These are phyloP conservation scores for Trichosporon asahii DNA, from an alignment of 1,284 basidiomycete species.

Conservation along the genomic window DNA sequence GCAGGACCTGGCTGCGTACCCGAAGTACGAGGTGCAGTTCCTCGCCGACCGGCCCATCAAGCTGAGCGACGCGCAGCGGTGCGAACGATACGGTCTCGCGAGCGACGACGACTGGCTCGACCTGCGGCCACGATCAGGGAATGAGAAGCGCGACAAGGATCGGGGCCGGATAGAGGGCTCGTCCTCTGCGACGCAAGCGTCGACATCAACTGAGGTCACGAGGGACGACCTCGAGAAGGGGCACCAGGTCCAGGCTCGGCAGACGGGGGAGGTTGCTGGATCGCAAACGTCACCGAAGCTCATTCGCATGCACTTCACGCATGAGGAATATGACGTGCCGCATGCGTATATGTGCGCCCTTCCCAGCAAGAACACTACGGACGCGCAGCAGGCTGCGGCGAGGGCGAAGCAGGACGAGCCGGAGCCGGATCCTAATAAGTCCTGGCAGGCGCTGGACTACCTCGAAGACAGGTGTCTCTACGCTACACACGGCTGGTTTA, in stretches of 20 bases:
- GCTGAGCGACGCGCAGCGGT: conserved; percentile 67
- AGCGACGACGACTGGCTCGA: conserved; percentile 71
- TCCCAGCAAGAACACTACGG: conserved; percentile 36
- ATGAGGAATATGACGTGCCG: conserved; percentile 12
- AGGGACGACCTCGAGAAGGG: conserved; percentile 7
- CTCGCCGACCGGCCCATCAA: conserved; percentile 73
- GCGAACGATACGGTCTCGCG: conserved; percentile 64
- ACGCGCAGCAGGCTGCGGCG: conserved; percentile 25
- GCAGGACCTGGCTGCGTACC: conserved; percentile 73
- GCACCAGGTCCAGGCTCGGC: neutral
- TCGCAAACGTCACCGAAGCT: conserved; percentile 17
- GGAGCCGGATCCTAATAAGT: conserved; percentile 43
- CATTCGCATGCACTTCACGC: conserved; percentile 36
- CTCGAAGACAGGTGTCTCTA: conserved; percentile 54
- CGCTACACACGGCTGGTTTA: conserved; percentile 71
- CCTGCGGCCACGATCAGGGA: conserved; percentile 58
- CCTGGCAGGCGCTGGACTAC: conserved; percentile 50
- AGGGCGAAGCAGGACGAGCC: conserved; percentile 34
- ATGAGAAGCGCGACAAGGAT: conserved; percentile 56
- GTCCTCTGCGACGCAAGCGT: neutral
- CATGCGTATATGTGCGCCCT: conserved; percentile 48
- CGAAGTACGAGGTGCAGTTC: conserved; percentile 77
- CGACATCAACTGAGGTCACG: conserved; percentile 23
- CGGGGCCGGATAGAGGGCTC: neutral
- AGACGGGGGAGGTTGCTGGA: neutral